Evolutionary conservation across 805 yeast species (phyloP), one percentile per base, ranked within the genome.

Genomic region (Komagataella ulmi): DNA sequence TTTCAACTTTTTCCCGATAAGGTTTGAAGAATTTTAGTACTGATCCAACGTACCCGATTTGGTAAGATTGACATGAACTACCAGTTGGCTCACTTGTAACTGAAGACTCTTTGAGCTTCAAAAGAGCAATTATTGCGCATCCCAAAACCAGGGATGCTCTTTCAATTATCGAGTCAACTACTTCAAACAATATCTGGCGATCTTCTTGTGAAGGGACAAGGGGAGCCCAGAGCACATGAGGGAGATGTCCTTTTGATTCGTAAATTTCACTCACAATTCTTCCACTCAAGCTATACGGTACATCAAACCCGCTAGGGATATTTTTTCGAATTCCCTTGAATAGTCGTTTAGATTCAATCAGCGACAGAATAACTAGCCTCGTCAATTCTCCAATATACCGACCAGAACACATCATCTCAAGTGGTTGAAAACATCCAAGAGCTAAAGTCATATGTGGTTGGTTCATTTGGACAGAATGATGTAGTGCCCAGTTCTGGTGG

Each of bases 371-470:
- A 3, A 70, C 70, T 48, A 75, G 59, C 47, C 85, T 64, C 5
- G 76, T 58, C 51, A 78, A 57, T 58, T 80, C 85, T 40, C 80
- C 76, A 45, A 80, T 61, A 60, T 79, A 77, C 54, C 85, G 64
- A 1, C 84, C 83, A 23, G 79, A 66, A 30, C 80, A 70, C 63
- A 79, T 61, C 53, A 75, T 64, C 59, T 80, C 85, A 30, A 74
- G 61, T 1, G 85, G 86, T 59, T 79, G 84, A 57, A 75, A 76
- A 8, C 77, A 61, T 1, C 54, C 57, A 44, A 56, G 53, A 3
- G 60, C 61, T 17, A 48, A 14, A 7, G 55, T 45, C 3, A 56
- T 50, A 69, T 72, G 68, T 3, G 55, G 47, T 8, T 52, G 52
- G 21, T 17, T 6, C 14, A 14, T 64, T 51, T 19, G 23, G 10